Conservation (phyloP, 1,284 basidiomycete genomes). For the Ustilago xerochloae region DNA sequence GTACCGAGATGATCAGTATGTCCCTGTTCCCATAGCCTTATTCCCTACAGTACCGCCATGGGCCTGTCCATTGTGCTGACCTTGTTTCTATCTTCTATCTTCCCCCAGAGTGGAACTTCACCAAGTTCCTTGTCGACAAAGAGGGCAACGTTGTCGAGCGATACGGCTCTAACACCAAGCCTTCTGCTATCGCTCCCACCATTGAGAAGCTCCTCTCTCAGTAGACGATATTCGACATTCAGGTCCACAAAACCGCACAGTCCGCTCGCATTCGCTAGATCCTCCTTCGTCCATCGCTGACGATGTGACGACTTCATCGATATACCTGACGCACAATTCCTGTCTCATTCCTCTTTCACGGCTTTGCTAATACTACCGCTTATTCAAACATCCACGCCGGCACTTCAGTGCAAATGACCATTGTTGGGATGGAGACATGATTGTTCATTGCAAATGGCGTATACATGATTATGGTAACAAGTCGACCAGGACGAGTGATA, state of each 20-base stretch:
- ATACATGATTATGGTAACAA: not conserved
- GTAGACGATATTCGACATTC: not conserved
- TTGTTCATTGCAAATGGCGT: not conserved
- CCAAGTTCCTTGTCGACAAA: constrained; percentile 71
- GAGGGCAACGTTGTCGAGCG: constrained; percentile 79
- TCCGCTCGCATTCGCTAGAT: not conserved
- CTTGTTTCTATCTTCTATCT: not conserved
- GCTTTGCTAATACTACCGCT: constrained; percentile 27
- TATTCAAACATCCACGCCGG: not conserved
- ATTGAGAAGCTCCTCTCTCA: constrained; percentile 72
- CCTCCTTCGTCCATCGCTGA: not conserved
- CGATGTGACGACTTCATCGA: constrained; percentile 5
- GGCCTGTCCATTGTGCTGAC: not conserved
- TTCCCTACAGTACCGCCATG: not conserved
- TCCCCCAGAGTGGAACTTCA: constrained; percentile 70
- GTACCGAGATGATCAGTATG: constrained; percentile 76
- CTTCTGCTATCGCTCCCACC: constrained; percentile 76
- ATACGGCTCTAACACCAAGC: constrained; percentile 82
- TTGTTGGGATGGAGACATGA: not conserved
- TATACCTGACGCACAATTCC: constrained; percentile 9
- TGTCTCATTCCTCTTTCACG: not conserved
- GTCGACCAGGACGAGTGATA: constrained; percentile 4
- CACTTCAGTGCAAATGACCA: not conserved
- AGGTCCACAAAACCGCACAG: not conserved
- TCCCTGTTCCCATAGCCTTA: not conserved